These are phyloP conservation scores for Cyberlindnera japonica DNA, from an alignment of 805 yeast genomes.

Conservation along the genomic window DNA sequence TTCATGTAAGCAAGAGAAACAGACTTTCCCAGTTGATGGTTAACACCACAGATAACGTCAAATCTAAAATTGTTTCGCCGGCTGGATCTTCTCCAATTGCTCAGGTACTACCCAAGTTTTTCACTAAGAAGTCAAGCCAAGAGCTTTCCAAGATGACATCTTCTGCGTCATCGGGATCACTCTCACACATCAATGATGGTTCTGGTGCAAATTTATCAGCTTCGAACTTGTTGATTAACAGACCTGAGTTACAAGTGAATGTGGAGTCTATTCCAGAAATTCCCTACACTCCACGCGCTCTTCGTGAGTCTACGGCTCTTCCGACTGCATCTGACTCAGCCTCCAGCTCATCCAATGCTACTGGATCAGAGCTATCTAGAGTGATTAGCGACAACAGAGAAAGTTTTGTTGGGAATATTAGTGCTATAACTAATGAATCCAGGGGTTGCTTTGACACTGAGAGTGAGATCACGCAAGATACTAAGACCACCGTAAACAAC, in stretches of 20 bases:
- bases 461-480: conserved; percentile 17
- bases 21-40: conserved; percentile 12
- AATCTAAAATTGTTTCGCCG: conserved; percentile 13
- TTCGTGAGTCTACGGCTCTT: conserved; percentile 7
- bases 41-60: conserved; percentile 4
- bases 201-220: conserved; percentile 12
- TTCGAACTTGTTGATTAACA: conserved; percentile 5
- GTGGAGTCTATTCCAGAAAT: conserved; percentile 22
- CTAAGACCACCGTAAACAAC: conserved; percentile 6
- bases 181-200: conserved; percentile 28
- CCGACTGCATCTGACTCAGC: conserved; percentile 8
- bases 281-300: conserved; percentile 22
- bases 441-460: conserved; percentile 15
- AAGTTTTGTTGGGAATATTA: conserved; percentile 18
- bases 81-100: conserved; percentile 24
- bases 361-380: conserved; percentile 7
- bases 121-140: conserved; percentile 14
- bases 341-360: conserved; percentile 1
- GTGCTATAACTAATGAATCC: conserved; percentile 7
- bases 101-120: conserved; percentile 23
- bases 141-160: conserved; percentile 14
- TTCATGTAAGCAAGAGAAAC: conserved; percentile 3
- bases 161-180: conserved; percentile 23
- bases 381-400: conserved; percentile 20
- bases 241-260: conserved; percentile 13